Evolutionary conservation across 805 yeast species (phyloP), one percentile per base, ranked within the genome.

Genomic region (Pachysolen tannophilus): DNA sequence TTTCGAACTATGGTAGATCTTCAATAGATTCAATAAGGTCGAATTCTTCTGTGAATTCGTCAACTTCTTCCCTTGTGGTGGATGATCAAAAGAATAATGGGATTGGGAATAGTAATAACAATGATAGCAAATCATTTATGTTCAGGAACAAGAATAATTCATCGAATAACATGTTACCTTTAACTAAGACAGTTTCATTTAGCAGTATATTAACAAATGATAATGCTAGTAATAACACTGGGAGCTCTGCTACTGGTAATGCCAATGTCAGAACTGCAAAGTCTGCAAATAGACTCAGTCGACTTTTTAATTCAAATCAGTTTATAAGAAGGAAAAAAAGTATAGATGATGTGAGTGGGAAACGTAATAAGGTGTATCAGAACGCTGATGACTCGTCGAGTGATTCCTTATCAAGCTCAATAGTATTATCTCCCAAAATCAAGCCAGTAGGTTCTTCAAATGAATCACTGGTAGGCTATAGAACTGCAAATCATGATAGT

Each of bases 141-240:
- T 37, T 29, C 37, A 37, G 29, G 34, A 30, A 41, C 32, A 32
- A 26, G 8, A 49, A 50, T 28, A 31, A 26, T 6, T 43, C 49
- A 4, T 37, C 47, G 8, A 34, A 41, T 15, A 39, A 50, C 2
- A 31, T 46, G 4, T 21, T 45, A 9, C 46, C 51, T 3, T 42
- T 46, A 35, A 43, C 49, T 42, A 39, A 48, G 40, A 39, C 51
- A 5, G 47, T 45, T 15, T 42, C 55, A 15, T 37, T 37, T 25
- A 37, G 26, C 28, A 33, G 40, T 18, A 23, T 39, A n/a, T n/a
- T n/a, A n/a, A n/a, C n/a, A n/a, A n/a, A n/a, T n/a, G n/a, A n/a
- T n/a, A n/a, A n/a, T n/a, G n/a, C n/a, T n/a, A n/a, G n/a, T n/a
- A n/a, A n/a, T n/a, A n/a, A n/a, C n/a, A n/a, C n/a, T n/a, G n/a